Base-by-base conservation (phyloP, 495 filamentous ascomycete genomes). In the Penicillium ochrochloron region DNA sequence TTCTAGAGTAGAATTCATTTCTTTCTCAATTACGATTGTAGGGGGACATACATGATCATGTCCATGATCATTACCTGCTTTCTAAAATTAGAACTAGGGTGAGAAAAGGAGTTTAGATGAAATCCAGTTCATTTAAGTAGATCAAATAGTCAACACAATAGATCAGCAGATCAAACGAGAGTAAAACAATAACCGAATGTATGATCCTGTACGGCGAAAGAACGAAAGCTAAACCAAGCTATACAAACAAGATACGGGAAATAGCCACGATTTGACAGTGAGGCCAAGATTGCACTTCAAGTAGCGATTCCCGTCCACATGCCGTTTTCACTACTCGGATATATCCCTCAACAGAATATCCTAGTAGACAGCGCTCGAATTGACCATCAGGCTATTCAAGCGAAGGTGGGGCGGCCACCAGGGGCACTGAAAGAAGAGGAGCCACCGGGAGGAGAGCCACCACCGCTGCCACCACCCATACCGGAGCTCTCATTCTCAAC, bases 401-500 rank as follows among this genome's bases (percentile, higher is more conserved):
- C 4, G 5, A n/a, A n/a, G 8, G 62, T 61, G 35, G 57, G 39
- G 6, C 52, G 33, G 14, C 44, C 17, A 35, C 27, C 42, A 21
- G n/a, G 33, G 23, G 62, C 55, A 6, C 59, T 63, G 52, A 57
- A 27, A 50, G 56, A 19, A 34, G 42, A 44, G 3, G 52, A 55
- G 5, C 15, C 55, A 15, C 69, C 64, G 50, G 66, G 63, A 15
- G 70, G 50, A 25, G 64, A 50, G 14, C 66, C 66, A 54, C 50
- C 29, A 23, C 58, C 61, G 21, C 51, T 46, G 31, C 51, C 51
- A 51, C 19, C 19, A 9, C 68, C 66, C 52, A 66, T 66, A 29
- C 73, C 68, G 27, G 66, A 68, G 46, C 61, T 68, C 53, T 71
- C 67, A 51, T 78, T 78, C 67, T 73, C 73, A 50, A 76, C 65